These are phyloP conservation scores for Coemansia sp. DNA, from an alignment of 192 early-diverging fungal species.

Conservation along the genomic window DNA sequence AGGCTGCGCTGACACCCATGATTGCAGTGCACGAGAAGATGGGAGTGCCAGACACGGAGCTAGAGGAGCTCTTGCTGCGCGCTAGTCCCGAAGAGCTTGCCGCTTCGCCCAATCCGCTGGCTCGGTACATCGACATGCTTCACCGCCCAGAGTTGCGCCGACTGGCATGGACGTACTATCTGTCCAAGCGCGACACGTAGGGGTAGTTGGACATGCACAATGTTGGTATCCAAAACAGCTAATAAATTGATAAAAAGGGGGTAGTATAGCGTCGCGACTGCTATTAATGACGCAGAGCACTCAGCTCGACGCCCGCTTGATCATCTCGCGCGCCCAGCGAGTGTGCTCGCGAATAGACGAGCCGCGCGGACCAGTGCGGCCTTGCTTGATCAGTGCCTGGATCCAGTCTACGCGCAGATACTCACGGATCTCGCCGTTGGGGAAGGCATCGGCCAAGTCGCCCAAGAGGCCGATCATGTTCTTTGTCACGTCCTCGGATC, in stretches of 20 bases:
- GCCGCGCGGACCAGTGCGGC: conserved; percentile 58
- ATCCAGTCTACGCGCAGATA: conserved; percentile 77
- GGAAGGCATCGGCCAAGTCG: conserved; percentile 91
- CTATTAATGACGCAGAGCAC: neutral
- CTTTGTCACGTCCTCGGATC: conserved; percentile 65
- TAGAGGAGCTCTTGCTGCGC: conserved; percentile 38
- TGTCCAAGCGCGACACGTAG: conserved; percentile 8
- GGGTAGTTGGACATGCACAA: neutral
- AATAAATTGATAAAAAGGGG: neutral
- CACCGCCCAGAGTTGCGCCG: conserved; percentile 40
- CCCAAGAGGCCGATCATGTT: conserved; percentile 87
- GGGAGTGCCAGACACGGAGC: conserved; percentile 20
- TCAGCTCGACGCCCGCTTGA: conserved; percentile 47
- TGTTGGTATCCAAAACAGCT: neutral
- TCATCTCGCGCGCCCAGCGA: conserved; percentile 52
- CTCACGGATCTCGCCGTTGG: conserved; percentile 64
- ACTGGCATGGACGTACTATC: conserved; percentile 36
- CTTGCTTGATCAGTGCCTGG: conserved; percentile 69
- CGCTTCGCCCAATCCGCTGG: conserved; percentile 32
- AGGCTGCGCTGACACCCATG: conserved; percentile 42
- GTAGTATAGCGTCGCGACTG: neutral
- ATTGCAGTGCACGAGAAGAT: conserved; percentile 30
- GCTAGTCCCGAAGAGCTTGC: conserved; percentile 18
- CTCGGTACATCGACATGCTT: conserved; percentile 27
- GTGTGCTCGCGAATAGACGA: conserved; percentile 35